Percentiles rank a stretch among this genome's conserved stretches.
Evolutionary conservation across 2,329 filamentous ascomycete genomes (phyloP).

Genomic region (Chaetomiaceae sp.): DNA sequence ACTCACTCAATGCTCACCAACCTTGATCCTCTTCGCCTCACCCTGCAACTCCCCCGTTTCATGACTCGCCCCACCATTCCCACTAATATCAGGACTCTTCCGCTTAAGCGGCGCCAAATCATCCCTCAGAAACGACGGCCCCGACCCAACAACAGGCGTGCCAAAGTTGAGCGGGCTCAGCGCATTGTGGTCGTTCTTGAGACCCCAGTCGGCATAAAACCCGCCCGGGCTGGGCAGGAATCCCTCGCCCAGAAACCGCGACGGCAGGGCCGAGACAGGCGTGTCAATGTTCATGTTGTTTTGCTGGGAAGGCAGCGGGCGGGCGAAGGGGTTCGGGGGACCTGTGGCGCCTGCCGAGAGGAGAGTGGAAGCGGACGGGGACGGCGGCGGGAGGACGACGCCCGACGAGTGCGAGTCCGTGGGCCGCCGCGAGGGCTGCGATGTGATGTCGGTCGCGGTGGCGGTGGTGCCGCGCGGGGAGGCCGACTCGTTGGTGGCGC

Average conservation of each 20-base stretch:
- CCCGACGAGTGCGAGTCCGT: slow-evolving; percentile 57
- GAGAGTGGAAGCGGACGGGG: slow-evolving; percentile 79
- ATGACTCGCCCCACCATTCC: slow-evolving; percentile 36
- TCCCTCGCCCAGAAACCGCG: slow-evolving; percentile 81
- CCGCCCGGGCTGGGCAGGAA: slow-evolving; percentile 85
- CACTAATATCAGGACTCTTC: slow-evolving; percentile 52
- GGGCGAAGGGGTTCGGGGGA: slow-evolving; percentile 91
- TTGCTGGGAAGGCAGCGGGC: slow-evolving; percentile 71
- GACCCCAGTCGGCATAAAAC: slow-evolving; percentile 91
- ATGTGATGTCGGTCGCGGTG: slow-evolving; percentile 54
- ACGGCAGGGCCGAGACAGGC: slow-evolving; percentile 89
- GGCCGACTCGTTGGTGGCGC: slow-evolving; percentile 67
- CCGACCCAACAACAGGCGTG: slow-evolving; percentile 65
- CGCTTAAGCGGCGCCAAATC: slow-evolving; percentile 47
- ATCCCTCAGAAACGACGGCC: slow-evolving; percentile 60
- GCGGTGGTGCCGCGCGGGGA: slow-evolving; percentile 53
- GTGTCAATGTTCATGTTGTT: slow-evolving; percentile 62
- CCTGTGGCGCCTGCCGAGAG: slow-evolving; percentile 88
- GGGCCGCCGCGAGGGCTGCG: slow-evolving; percentile 45
- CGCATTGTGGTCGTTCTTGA: slow-evolving; percentile 72
- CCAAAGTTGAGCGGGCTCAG: slow-evolving; percentile 90
- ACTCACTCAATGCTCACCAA: slow-evolving; percentile 35
- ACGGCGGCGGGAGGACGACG: slow-evolving; percentile 86
- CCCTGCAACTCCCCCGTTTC: slow-evolving; percentile 39
- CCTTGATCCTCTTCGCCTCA: slow-evolving; percentile 52